Conservation (phyloP, 345 rosid genomes). For the Euphorbia lathyris region DNA sequence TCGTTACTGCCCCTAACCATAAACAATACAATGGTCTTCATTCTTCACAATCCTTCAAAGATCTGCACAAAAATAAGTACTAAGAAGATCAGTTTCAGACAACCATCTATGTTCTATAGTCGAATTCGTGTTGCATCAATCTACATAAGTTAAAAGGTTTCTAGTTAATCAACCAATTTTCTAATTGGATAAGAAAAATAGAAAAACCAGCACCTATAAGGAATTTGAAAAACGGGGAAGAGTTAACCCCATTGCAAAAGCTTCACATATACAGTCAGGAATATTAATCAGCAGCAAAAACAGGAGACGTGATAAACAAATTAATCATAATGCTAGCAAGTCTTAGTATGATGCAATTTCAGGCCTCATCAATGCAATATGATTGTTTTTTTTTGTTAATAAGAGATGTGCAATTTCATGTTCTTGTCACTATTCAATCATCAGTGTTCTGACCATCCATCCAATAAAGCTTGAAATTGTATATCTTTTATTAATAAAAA, state of each 20-base stretch:
- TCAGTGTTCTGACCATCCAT: no score
- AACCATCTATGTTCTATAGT: conserved; percentile 49
- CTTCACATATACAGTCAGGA: neutral
- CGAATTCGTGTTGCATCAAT: conserved; percentile 41
- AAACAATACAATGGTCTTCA: conserved; percentile 51
- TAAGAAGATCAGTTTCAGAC: conserved; percentile 62
- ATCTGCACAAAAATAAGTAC: conserved; percentile 39
- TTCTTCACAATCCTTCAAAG: conserved; percentile 52
- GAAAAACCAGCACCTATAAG: no score
- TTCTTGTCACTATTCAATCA: no score
- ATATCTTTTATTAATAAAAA: no score
- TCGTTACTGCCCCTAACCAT: conserved; percentile 43
- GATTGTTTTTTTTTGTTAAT: no score
- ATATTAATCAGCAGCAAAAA: neutral
- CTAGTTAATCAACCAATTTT: no score
- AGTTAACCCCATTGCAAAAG: neutral
- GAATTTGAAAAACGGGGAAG: neutral
- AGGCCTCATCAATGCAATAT: no score
- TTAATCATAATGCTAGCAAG: neutral
- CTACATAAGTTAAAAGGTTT: conserved; percentile 49
- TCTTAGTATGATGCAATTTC: neutral
- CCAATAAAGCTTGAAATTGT: no score
- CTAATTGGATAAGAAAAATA: no score
- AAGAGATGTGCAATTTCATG: no score
- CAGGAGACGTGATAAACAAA: neutral